phyloP scores from a whole-genome alignment of 176 grass and related monocot species.

The Chloris gayana region DNA sequence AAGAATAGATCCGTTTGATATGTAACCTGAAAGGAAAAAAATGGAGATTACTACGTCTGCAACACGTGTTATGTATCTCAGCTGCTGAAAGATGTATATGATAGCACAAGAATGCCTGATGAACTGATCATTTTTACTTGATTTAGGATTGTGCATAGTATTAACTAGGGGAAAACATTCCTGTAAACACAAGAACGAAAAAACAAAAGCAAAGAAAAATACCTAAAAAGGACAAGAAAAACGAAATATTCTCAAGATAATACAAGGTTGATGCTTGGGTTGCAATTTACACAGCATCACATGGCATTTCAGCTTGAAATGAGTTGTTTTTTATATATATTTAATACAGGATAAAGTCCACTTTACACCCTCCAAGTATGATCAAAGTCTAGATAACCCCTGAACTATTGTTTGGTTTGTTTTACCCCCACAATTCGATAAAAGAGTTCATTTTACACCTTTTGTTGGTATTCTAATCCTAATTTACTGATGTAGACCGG shows the following conservation, averaged over 20 bases:
- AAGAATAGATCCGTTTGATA: constrained; percentile 96
- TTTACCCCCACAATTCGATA: too few relatives aligned
- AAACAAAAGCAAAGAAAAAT: not conserved
- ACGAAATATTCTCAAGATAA: not conserved
- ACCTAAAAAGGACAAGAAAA: not conserved
- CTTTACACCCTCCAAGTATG: too few relatives aligned
- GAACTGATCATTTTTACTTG: not conserved
- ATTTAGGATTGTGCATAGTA: not conserved
- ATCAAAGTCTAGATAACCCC: too few relatives aligned
- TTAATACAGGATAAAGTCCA: too few relatives aligned
- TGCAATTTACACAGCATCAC: not conserved
- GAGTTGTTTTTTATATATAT: too few relatives aligned
- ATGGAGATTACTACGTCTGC: constrained; percentile 12
- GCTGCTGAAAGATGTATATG: constrained; percentile 14
- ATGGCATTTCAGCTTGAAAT: not conserved
- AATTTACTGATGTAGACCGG: too few relatives aligned
- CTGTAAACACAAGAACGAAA: not conserved
- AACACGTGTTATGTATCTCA: not conserved
- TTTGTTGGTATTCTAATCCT: too few relatives aligned
- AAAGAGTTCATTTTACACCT: too few relatives aligned
- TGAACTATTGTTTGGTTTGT: too few relatives aligned
- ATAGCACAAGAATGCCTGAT: not conserved
- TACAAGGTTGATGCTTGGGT: not conserved
- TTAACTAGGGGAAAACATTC: not conserved
- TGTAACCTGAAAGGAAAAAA: constrained; percentile 68